Base-by-base conservation (phyloP, 1,284 basidiomycete genomes). In the Afroboletus lepidellus region DNA sequence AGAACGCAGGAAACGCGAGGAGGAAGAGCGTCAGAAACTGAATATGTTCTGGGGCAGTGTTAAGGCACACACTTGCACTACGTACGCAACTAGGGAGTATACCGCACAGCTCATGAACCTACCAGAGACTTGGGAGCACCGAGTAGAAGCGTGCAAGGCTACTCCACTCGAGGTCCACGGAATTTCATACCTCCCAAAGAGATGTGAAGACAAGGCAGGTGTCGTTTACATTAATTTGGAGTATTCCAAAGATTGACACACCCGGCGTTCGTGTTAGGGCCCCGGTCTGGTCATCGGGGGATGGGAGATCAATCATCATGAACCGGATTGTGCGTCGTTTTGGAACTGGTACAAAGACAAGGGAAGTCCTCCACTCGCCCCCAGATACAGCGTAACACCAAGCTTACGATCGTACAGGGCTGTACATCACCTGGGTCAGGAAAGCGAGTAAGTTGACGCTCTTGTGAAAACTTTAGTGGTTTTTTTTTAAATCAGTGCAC, bases 131-230 rank as follows among this genome's bases (percentile, higher is more conserved):
- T 68, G 58, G 55, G 39, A 45, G 20, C 56, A 61, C 48, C 60
- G 55, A 2, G 49, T 58, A 27, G 62, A 63, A n/a, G 67, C 62
- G 0, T 66, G 64, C 54, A 65, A 54, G 34, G 56, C 50, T 8
- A 66, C 57, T 1, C 60, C 62, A 1, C 57, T 65, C 5, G 55
- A 55, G 30, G 39, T 66, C 20, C 67, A 68, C 15, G 65, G 67
- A 8, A 4, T 54, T 3, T 55, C 56, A 2, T 46, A 68, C 47
- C 34, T 64, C 13, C 64, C 64, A 2, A 58, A 51, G 20, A 57
- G 30, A 24, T 69, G 64, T 21, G 67, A 66, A 36, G 64, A 69
- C 13, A 56, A 37, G 37, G 67, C 56, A 37, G 1, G 61, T 33
- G 32, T 16, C 5, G 13, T 27, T 11, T 5, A 42, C 33, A 29